Evolutionary conservation across 805 yeast genomes (phyloP).

Genomic region (Candida rishiriensis): DNA sequence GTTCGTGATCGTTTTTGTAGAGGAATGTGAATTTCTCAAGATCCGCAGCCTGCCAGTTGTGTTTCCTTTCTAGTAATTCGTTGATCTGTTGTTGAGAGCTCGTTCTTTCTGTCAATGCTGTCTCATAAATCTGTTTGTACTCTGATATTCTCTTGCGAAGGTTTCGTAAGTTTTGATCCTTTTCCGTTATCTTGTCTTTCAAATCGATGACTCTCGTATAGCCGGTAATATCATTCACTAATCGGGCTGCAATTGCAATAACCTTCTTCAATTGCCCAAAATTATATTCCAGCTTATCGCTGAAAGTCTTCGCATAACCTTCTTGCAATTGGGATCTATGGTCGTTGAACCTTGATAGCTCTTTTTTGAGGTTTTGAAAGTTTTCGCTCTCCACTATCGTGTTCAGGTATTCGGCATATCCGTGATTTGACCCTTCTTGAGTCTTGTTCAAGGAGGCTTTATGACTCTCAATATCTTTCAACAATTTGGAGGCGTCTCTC

Average conservation of each 20-base stretch:
- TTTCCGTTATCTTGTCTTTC: slow-evolving; percentile 52
- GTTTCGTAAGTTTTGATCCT: slow-evolving; percentile 48
- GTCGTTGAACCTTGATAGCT: slow-evolving; percentile 26
- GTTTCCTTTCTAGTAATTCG: slow-evolving; percentile 80
- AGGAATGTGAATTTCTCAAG: slow-evolving; percentile 78
- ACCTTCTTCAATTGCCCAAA: slow-evolving; percentile 55
- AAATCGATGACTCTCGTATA: slow-evolving; percentile 74
- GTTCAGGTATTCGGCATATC: slow-evolving; percentile 15
- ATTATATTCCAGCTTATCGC: slow-evolving; percentile 43
- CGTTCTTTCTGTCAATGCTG: slow-evolving; percentile 61
- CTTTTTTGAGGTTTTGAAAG: slow-evolving; percentile 28
- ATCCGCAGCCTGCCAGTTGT: slow-evolving; percentile 74
- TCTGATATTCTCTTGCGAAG: slow-evolving; percentile 44
- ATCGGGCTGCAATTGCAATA: slow-evolving; percentile 54
- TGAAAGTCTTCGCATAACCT: slow-evolving; percentile 34
- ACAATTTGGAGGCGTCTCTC: slow-evolving; percentile 11
- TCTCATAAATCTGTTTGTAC: slow-evolving; percentile 48
- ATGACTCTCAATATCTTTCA: slow-evolving; percentile 16
- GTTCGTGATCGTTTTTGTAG: slow-evolving; percentile 74
- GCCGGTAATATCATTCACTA: slow-evolving; percentile 89
- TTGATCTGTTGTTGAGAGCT: slow-evolving; percentile 79
- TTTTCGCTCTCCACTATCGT: slow-evolving; percentile 30
- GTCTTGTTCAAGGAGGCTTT: slow-evolving; percentile 3
- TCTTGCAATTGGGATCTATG: slow-evolving; percentile 16
- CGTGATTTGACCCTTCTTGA: background rate